A percentile compares a stretch with the other conserved stretches of the same genome.
These are phyloP conservation scores for Arthrobotrys sinensis DNA, from an alignment of 2,329 filamentous ascomycete genomes.

Conservation along the genomic window DNA sequence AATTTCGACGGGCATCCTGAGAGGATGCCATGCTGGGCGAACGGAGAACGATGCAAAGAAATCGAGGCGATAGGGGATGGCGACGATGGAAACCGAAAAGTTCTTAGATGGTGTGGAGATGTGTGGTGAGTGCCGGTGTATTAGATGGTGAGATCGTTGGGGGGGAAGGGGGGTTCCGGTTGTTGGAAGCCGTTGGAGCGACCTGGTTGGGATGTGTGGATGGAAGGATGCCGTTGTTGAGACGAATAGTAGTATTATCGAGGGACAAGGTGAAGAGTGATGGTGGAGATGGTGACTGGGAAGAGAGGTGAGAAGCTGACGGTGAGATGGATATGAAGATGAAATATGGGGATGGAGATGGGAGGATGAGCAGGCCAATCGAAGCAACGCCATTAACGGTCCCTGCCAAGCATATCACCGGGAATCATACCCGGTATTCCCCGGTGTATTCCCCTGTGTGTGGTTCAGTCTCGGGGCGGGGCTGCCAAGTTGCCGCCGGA, in stretches of 20 bases:
- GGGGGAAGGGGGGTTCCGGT: not conserved
- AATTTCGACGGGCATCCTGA: slow-evolving; percentile 62
- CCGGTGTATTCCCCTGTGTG: not conserved
- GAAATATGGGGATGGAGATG: not conserved
- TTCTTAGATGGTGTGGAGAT: slow-evolving; percentile 21
- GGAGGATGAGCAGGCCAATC: not conserved
- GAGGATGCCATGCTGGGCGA: slow-evolving; percentile 67
- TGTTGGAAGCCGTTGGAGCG: not conserved
- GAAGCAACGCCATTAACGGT: not conserved
- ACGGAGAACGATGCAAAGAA: not conserved
- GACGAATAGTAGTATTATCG: too few relatives aligned
- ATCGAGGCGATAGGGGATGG: not conserved
- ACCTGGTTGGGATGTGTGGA: not conserved
- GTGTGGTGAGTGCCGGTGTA: not conserved
- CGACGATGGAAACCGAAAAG: not conserved
- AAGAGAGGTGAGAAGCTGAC: not conserved
- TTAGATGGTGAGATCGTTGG: not conserved
- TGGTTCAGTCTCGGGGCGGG: slow-evolving; percentile 8
- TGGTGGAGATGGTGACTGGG: too few relatives aligned
- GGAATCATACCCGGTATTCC: not conserved
- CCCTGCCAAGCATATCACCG: slow-evolving; percentile 9
- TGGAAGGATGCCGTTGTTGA: not conserved
- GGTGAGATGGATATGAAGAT: not conserved
- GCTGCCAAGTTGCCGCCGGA: slow-evolving; percentile 25
- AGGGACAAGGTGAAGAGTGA: too few relatives aligned